A percentile compares a stretch with the other conserved stretches of the same genome.
These are phyloP conservation scores for Phalaenopsis hybrid DNA, from an alignment of 116 monocot genomes.

Conservation along the genomic window DNA sequence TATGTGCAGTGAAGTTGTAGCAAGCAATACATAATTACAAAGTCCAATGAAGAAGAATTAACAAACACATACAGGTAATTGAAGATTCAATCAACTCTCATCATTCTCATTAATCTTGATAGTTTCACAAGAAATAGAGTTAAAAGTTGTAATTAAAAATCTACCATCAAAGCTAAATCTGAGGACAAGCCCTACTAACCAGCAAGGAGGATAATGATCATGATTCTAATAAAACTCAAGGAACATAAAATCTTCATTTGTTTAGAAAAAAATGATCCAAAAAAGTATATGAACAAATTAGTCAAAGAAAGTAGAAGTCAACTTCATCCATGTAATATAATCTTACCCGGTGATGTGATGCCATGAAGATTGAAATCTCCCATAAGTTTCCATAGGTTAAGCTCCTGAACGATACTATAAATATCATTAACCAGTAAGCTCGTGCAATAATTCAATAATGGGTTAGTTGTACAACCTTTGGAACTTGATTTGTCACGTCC, in stretches of 20 bases:
- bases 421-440: conserved; percentile 2
- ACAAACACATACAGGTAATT: background rate
- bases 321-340: background rate
- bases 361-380: conserved; percentile 96
- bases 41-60: background rate
- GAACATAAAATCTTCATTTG: background rate
- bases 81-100: background rate
- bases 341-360: conserved; percentile 89
- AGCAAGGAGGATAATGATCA: background rate
- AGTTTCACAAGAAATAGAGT: background rate
- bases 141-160: background rate
- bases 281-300: background rate
- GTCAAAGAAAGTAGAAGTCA: background rate
- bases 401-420: conserved; percentile 43
- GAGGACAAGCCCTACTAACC: background rate
- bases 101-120: background rate
- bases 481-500: conserved; percentile 70
- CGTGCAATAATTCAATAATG: background rate
- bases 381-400: conserved; percentile 91
- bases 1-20: background rate
- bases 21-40: background rate
- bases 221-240: background rate
- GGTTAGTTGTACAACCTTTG: conserved; percentile 39
- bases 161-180: background rate
- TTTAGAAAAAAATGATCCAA: too few species aligned